Evolutionary conservation across 2,329 filamentous ascomycete genomes (phyloP).

Genomic region (Grosmannia serpens): DNA sequence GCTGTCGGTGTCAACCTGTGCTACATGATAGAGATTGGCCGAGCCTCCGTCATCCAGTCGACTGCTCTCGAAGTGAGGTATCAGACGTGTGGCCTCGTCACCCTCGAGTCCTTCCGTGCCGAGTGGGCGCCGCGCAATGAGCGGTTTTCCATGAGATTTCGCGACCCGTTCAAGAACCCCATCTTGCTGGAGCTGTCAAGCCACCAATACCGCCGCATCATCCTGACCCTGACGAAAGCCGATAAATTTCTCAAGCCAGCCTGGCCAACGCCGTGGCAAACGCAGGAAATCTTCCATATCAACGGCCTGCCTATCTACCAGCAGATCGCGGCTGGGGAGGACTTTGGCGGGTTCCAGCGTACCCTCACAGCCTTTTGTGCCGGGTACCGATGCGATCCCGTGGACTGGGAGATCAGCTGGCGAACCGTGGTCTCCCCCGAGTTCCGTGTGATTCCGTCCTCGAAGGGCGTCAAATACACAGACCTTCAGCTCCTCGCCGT

Average conservation of each 20-base stretch:
- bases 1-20: constrained; percentile 42
- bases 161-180: constrained; percentile 24
- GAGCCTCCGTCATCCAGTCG: constrained; percentile 28
- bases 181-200: constrained; percentile 36
- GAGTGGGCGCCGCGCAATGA: constrained; percentile 41
- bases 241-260: constrained; percentile 46
- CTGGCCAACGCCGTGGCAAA: constrained; percentile 45
- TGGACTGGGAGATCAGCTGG: constrained; percentile 42
- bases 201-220: constrained; percentile 40
- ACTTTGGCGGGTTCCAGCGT: constrained; percentile 40
- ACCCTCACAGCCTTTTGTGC: constrained; percentile 44
- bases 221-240: constrained; percentile 40
- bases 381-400: constrained; percentile 36
- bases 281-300: constrained; percentile 36
- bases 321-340: constrained; percentile 40
- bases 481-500: constrained; percentile 43
- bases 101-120: constrained; percentile 37
- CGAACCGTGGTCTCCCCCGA: constrained; percentile 35
- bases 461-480: constrained; percentile 28
- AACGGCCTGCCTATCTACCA: constrained; percentile 40
- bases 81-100: constrained; percentile 40
- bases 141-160: constrained; percentile 43
- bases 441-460: constrained; percentile 38
- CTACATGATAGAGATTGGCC: constrained; percentile 38
- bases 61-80: constrained; percentile 36